Evolutionary conservation across 192 early-diverging fungal species (phyloP).

Genomic region (Backusella psychrophila): DNA sequence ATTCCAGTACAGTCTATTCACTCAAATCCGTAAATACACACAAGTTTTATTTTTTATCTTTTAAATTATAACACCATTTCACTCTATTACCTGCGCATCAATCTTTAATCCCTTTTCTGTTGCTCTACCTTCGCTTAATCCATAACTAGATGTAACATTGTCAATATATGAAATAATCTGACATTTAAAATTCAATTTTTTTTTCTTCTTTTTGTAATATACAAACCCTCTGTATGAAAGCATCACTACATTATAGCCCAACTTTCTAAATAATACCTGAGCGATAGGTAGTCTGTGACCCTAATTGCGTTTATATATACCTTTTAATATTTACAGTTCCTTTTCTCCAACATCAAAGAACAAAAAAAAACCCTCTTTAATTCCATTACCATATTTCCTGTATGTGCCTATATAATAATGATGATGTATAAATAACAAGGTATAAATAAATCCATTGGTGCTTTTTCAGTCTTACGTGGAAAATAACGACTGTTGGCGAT

Average conservation of each 20-base stretch:
- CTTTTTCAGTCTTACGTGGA: slow-evolving; percentile 55
- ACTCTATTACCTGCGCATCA: slow-evolving; percentile 71
- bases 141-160: slow-evolving; percentile 13
- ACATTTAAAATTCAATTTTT: not conserved
- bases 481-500: slow-evolving; percentile 66
- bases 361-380: not conserved
- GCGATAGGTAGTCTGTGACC: slow-evolving; percentile 95
- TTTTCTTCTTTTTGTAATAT: not conserved
- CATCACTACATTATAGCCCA: slow-evolving; percentile 91
- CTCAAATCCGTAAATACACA: not conserved
- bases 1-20: slow-evolving; percentile 77
- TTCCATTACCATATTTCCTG: slow-evolving; percentile 85
- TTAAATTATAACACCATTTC: not conserved
- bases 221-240: slow-evolving; percentile 89
- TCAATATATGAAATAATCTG: not conserved
- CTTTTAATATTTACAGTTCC: not conserved
- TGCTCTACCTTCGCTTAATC: slow-evolving; percentile 53
- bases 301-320: slow-evolving; percentile 26
- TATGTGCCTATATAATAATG: slow-evolving; percentile 45
- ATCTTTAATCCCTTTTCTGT: slow-evolving; percentile 85
- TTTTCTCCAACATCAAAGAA: not conserved
- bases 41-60: not conserved
- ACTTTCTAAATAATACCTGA: slow-evolving; percentile 61
- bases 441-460: not conserved
- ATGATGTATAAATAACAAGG: not conserved